Evolutionary conservation across 768 basidiomycete species (phyloP).

Genomic region (Leccinum subgranulosum): DNA sequence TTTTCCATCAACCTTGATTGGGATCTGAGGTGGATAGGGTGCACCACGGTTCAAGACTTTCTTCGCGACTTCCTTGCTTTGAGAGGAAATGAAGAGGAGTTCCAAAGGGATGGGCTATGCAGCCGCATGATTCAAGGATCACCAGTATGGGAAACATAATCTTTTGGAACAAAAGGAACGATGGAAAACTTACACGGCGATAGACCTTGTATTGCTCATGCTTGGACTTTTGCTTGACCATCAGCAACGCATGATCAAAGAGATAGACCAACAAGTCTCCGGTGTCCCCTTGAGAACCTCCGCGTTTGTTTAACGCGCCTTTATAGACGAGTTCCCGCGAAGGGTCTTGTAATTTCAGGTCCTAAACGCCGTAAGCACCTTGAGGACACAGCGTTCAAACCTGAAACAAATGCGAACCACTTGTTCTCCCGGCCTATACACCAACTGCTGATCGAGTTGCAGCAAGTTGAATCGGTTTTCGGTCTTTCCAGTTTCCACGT

Average conservation of each 20-base stretch:
- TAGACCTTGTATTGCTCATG: constrained; percentile 93
- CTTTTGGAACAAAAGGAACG: background rate
- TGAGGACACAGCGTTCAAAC: background rate
- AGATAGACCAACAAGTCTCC: constrained; percentile 92
- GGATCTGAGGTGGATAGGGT: constrained; percentile 45
- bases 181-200: constrained; percentile 63
- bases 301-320: constrained; percentile 83
- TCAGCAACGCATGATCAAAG: constrained; percentile 94
- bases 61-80: constrained; percentile 45
- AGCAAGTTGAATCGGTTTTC: constrained; percentile 96
- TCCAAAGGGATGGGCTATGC: constrained; percentile 92
- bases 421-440: constrained; percentile 86
- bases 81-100: constrained; percentile 76
- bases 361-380: constrained; percentile 40
- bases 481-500: constrained; percentile 89
- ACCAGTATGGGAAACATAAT: constrained; percentile 5
- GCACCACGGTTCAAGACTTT: constrained; percentile 38
- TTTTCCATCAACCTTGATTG: constrained; percentile 61
- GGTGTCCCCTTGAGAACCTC: constrained; percentile 65
- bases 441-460: constrained; percentile 88
- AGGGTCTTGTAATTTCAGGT: constrained; percentile 83
- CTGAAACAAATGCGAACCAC: constrained; percentile 55
- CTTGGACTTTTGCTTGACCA: constrained; percentile 94
- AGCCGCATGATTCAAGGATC: constrained; percentile 1
- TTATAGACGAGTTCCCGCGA: constrained; percentile 90